Percentiles rank a stretch among this genome's conserved stretches.
phyloP scores from a whole-genome alignment of 371 early-diverging fungal species.

The Mucor saturninus region DNA sequence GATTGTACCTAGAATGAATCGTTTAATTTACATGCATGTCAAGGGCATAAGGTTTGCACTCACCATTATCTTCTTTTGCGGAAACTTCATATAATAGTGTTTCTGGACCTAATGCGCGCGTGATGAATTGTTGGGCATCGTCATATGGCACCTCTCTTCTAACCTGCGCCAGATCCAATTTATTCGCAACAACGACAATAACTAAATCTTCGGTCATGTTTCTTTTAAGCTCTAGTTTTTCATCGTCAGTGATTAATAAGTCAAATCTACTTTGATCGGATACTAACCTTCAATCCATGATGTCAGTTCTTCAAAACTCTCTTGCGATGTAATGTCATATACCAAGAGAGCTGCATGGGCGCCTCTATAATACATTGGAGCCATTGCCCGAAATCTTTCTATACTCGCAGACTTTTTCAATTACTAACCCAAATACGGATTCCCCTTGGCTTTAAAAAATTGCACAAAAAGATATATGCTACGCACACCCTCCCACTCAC shows the following conservation, averaged over 20 bases:
- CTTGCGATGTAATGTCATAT: slow-evolving; percentile 66
- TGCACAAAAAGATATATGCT: neutral
- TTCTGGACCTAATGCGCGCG: slow-evolving; percentile 62
- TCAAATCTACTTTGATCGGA: neutral
- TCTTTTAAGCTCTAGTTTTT: slow-evolving; percentile 61
- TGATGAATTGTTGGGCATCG: slow-evolving; percentile 64
- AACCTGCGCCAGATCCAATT: slow-evolving; percentile 69
- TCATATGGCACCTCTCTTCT: slow-evolving; percentile 64
- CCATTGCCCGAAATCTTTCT: slow-evolving; percentile 73
- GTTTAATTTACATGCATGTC: neutral
- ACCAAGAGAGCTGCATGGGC: slow-evolving; percentile 73
- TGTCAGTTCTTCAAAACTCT: slow-evolving; percentile 65
- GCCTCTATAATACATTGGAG: slow-evolving; percentile 84
- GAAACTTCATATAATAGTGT: slow-evolving; percentile 71
- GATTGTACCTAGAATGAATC: slow-evolving; percentile 41
- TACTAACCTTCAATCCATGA: slow-evolving; percentile 67
- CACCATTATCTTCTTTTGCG: slow-evolving; percentile 76
- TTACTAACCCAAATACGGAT: neutral
- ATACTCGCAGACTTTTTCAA: slow-evolving; percentile 12
- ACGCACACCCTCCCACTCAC: neutral
- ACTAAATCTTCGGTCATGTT: slow-evolving; percentile 75
- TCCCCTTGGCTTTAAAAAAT: neutral
- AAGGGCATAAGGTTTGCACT: slow-evolving; percentile 1
- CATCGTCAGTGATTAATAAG: neutral
- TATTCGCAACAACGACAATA: slow-evolving; percentile 78